Evolutionary conservation across 192 early-diverging fungal species (phyloP).

Genomic region (Umbelopsis sp.): DNA sequence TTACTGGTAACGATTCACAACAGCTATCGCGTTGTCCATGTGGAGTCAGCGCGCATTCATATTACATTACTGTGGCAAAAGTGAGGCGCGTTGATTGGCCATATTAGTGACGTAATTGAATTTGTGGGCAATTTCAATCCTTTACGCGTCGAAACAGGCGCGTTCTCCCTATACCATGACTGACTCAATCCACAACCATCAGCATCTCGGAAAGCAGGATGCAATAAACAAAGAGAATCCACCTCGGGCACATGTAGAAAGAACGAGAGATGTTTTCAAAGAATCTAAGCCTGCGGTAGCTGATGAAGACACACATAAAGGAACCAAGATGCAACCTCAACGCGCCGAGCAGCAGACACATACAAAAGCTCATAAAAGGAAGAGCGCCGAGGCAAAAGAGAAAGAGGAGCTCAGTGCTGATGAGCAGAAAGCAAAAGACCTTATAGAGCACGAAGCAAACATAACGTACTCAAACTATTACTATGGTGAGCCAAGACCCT

Average conservation of each 20-base stretch:
- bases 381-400: slow-evolving; percentile 3
- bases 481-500: slow-evolving; percentile 34
- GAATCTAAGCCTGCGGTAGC: not conserved
- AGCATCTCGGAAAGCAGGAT: not conserved
- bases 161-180: not conserved
- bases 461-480: slow-evolving; percentile 47
- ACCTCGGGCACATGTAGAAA: slow-evolving; percentile 4
- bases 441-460: slow-evolving; percentile 41
- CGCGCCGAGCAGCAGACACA: not conserved
- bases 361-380: slow-evolving; percentile 1
- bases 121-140: slow-evolving; percentile 1
- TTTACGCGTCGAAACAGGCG: not conserved
- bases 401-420: not conserved
- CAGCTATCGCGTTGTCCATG: too few species aligned
- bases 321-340: not conserved
- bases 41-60: not conserved
- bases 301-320: not conserved
- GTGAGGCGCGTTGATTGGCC: not conserved
- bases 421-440: slow-evolving; percentile 43
- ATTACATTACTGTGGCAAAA: not conserved
- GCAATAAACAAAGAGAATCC: not conserved
- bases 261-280: slow-evolving; percentile 9
- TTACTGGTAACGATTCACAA: too few species aligned
- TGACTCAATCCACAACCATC: not conserved
- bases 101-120: not conserved